Conservation (phyloP, 2,329 filamentous ascomycete genomes). For the Epichloe hybrida region DNA sequence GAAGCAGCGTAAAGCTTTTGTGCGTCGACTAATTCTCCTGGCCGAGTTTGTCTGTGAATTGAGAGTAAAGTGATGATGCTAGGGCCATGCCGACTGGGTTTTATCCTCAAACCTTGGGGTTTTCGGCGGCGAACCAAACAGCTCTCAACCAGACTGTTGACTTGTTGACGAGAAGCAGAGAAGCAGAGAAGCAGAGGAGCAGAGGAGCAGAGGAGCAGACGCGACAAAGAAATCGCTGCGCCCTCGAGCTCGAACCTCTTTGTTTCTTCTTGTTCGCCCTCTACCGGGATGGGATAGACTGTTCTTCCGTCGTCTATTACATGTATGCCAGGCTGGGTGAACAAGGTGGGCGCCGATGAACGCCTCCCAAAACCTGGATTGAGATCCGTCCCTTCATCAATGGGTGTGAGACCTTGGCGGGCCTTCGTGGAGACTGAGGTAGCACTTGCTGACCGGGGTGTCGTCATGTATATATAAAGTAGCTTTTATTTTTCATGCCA, state of each 20-base stretch:
- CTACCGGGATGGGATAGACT: neutral
- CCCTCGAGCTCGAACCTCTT: too few relatives aligned
- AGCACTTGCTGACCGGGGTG: slow-evolving; percentile 19
- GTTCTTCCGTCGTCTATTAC: neutral
- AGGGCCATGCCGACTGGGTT: neutral
- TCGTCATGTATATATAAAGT: slow-evolving; percentile 21
- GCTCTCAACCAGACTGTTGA: neutral
- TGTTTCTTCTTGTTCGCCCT: too few relatives aligned
- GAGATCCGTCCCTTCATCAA: slow-evolving; percentile 25
- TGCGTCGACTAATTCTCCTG: neutral
- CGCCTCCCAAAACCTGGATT: slow-evolving; percentile 23
- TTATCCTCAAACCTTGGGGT: neutral
- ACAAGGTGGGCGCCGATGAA: slow-evolving; percentile 11
- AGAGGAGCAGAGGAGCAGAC: too few relatives aligned
- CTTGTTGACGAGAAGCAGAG: neutral
- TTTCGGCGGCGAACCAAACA: neutral
- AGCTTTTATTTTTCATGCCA: slow-evolving; percentile 5
- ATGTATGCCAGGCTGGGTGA: neutral
- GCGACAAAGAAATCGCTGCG: too few relatives aligned
- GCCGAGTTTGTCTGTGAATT: neutral
- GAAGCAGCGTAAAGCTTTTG: neutral
- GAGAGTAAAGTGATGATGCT: neutral
- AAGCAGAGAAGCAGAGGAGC: too few relatives aligned
- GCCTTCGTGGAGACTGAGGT: slow-evolving; percentile 23
- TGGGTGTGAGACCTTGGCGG: slow-evolving; percentile 26